Conservation (phyloP, 1,139 yeast species). For the Hyphopichia khmerensis region DNA sequence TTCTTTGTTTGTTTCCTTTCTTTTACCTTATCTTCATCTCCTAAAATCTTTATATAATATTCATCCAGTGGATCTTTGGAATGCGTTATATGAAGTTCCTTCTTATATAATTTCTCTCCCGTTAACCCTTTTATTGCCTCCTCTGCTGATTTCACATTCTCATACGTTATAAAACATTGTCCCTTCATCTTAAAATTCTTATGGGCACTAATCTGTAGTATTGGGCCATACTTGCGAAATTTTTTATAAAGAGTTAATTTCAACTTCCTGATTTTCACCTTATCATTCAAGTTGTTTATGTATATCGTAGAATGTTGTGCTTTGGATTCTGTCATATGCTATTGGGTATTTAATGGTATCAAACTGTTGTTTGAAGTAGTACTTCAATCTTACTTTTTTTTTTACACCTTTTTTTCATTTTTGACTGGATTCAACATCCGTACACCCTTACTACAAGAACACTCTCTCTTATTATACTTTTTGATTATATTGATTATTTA, state of each 20-base stretch:
- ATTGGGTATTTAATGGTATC: neutral
- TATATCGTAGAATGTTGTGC: conserved; percentile 42
- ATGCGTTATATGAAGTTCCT: conserved; percentile 45
- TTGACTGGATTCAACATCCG: too few species aligned
- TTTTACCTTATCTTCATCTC: conserved; percentile 15
- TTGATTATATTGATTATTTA: too few species aligned
- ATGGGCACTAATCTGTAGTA: conserved; percentile 58
- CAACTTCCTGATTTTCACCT: conserved; percentile 53
- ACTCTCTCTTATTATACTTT: neutral
- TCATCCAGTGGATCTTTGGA: conserved; percentile 53
- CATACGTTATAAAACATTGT: conserved; percentile 81
- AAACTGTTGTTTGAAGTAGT: too few species aligned
- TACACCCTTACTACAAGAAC: too few species aligned
- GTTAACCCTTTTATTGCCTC: conserved; percentile 48
- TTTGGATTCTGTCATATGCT: neutral
- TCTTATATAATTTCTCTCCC: conserved; percentile 50
- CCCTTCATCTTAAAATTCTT: conserved; percentile 68
- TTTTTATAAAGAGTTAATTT: conserved; percentile 40
- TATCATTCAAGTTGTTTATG: conserved; percentile 71
- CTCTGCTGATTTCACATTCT: conserved; percentile 40
- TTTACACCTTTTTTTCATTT: too few species aligned
- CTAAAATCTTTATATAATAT: conserved; percentile 10
- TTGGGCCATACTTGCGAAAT: conserved; percentile 49
- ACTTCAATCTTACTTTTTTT: too few species aligned
- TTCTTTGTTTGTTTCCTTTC: conserved; percentile 12